Base-by-base conservation (phyloP, 345 rosid species). In the Euclidium syriacum region DNA sequence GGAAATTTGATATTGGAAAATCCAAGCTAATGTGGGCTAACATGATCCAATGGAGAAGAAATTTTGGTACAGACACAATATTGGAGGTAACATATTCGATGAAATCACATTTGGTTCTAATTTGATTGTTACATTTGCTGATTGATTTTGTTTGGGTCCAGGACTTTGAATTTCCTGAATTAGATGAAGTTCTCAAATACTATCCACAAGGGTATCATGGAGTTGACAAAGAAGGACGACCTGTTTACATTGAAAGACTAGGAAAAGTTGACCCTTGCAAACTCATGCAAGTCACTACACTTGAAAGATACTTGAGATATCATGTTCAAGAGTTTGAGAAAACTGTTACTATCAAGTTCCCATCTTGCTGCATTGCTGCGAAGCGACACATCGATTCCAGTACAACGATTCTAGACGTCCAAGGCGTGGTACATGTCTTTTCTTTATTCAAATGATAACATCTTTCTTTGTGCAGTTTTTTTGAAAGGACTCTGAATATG, bases 201-300 rank as follows among this genome's bases (percentile, higher is more conserved):
- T 94, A 90, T 47, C 98, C 99, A 15, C 96, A 92, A 17, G 85
- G 86, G 47, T 81, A 87, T 80, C 97, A 92, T 79, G 97, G 97
- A 18, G 88, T 87, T 65, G 98, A 89, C 53, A 92, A 83, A 67
- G 97, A 85, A 19, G 98, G 97, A 55, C 82, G 91, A 47, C 98
- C 98, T 52, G 75, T 85, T 64, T 92, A 89, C 68, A 80, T 92
- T 5, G 96, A 90, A 74, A 79, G 81, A 73, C 65, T 94, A 27
- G 97, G 99, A 57, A 82, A 78, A 80, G 84, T 94, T 11, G 90
- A 87, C 22, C 75, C 98, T 0, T 56, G 72, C 63, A 89, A 78
- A 62, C 88, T 92, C 39, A 77, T 85, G 89, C 86, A 86, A 55
- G 96, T 80, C 26, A 92, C 98, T 34, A 80, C 86, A 23, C 35